Evolutionary conservation across 2,329 filamentous ascomycete genomes (phyloP), one percentile per base, ranked within the genome.

Genomic region (Ophiosphaerella herpotricha): DNA sequence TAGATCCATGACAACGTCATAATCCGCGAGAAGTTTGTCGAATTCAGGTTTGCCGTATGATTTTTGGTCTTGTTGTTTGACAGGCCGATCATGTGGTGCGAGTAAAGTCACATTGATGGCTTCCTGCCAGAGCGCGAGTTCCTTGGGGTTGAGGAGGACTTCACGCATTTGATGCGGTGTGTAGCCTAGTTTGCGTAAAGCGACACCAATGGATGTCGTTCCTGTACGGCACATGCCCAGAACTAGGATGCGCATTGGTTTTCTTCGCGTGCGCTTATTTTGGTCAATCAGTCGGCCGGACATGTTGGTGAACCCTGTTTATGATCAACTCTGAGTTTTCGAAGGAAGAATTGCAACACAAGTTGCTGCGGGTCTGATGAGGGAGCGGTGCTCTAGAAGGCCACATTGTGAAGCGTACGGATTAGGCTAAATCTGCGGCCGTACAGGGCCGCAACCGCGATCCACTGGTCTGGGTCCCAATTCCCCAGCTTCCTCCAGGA

Each of bases 231-330:
- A 85, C 14, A 89, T 79, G 39, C 87, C 87, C 0, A 91, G 79
- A 39, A 86, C 82, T 31, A 90, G 82, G 39, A 90, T 84, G 68
- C 84, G 84, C 87, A 90, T 90, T 31, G 87, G 87, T 43, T 88
- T 85, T 29, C 78, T 82, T 48, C 87, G 84, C 51, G 79, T 80
- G 71, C 85, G 86, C 77, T 85, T 76, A 58, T 84, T 79, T 42
- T 84, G 78, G 72, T 90, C 84, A 70, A 90, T 87, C 65, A 58
- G 46, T 34, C 64, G 52, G 45, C 13, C 8, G 14, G 61, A 29
- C 53, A 58, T 50, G 31, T 38, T 33, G 37, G 26, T n/a, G 14
- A 40, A 9, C 16, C 23, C 2, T 41, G 46, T 33, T n/a, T 31
- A 18, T 26, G 29, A 24, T 16, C 73, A 87, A 13, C 21, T 43